A percentile compares a stretch with the other conserved stretches of the same genome.
phyloP scores from a whole-genome alignment of 176 grass and related monocot genomes.

The Saccharum spontaneum region DNA sequence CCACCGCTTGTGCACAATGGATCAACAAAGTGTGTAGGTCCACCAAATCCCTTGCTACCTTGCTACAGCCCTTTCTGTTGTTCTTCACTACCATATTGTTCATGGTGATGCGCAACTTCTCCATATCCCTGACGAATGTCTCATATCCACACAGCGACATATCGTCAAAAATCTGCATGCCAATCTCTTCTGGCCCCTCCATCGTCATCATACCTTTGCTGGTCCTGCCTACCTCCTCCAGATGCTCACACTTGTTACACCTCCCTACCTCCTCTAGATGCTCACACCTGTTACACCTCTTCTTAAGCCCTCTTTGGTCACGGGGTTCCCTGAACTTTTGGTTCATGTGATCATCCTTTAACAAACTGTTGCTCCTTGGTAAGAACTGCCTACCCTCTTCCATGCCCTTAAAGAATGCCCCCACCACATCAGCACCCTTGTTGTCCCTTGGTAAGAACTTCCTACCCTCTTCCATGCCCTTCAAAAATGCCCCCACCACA shows the following conservation, averaged over 20 bases:
- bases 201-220: conserved; percentile 35
- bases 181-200: conserved; percentile 27
- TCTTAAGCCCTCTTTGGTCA: conserved; percentile 23
- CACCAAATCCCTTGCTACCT: conserved; percentile 18
- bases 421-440: conserved; percentile 10
- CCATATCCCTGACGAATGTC: background rate
- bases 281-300: background rate
- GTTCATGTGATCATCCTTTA: background rate
- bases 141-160: conserved; percentile 12
- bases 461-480: conserved; percentile 56
- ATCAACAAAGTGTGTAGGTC: conserved; percentile 60
- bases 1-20: conserved; percentile 55
- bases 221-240: conserved; percentile 18
- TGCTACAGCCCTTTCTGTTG: background rate
- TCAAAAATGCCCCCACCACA: conserved; percentile 26
- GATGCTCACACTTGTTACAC: conserved; percentile 1
- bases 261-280: conserved; percentile 19
- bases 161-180: conserved; percentile 38
- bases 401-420: conserved; percentile 42
- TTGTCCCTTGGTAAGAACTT: conserved; percentile 56
- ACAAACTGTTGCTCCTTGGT: conserved; percentile 35
- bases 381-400: conserved; percentile 59
- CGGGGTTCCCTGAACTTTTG: background rate
- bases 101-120: conserved; percentile 21
- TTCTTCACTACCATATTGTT: background rate